These are phyloP conservation scores for Phytophthora citricola DNA, from an alignment of 352 stramenopile species.

Conservation along the genomic window DNA sequence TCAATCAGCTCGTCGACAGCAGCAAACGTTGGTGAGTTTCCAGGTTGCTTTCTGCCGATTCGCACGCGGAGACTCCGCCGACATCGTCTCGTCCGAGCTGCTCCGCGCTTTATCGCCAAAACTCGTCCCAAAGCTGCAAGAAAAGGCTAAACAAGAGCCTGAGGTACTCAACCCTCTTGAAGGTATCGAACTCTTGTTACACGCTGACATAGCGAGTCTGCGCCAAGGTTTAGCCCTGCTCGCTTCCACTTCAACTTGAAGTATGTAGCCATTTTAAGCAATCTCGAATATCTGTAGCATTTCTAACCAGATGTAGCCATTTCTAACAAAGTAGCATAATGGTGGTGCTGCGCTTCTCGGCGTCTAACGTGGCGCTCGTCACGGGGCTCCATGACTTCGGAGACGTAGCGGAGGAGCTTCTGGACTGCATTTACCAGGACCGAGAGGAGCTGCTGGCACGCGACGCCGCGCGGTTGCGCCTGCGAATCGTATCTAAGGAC, in stretches of 20 bases:
- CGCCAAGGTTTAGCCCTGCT: constrained; percentile 17
- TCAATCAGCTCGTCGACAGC: constrained; percentile 10
- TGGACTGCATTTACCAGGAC: constrained; percentile 72
- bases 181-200: constrained; percentile 28
- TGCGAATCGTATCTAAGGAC: constrained; percentile 66
- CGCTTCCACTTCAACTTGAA: constrained; percentile 19
- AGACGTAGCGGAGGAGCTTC: constrained; percentile 50
- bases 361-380: constrained; percentile 74
- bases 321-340: constrained; percentile 7
- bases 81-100: constrained; percentile 17
- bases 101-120: constrained; percentile 2
- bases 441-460: constrained; percentile 54
- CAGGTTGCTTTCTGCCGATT: constrained; percentile 46
- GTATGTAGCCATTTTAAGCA: constrained; percentile 7
- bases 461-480: constrained; percentile 50
- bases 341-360: constrained; percentile 64
- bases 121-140: neutral
- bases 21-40: constrained; percentile 34
- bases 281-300: no score
- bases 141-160: constrained; percentile 1
- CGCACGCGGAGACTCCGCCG: constrained; percentile 20
- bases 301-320: neutral
- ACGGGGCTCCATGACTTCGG: constrained; percentile 79
- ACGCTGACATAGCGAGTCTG: constrained; percentile 25
- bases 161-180: constrained; percentile 5